Base-by-base conservation (phyloP, 2,329 filamentous ascomycete genomes). In the Coleophoma cylindrospora region DNA sequence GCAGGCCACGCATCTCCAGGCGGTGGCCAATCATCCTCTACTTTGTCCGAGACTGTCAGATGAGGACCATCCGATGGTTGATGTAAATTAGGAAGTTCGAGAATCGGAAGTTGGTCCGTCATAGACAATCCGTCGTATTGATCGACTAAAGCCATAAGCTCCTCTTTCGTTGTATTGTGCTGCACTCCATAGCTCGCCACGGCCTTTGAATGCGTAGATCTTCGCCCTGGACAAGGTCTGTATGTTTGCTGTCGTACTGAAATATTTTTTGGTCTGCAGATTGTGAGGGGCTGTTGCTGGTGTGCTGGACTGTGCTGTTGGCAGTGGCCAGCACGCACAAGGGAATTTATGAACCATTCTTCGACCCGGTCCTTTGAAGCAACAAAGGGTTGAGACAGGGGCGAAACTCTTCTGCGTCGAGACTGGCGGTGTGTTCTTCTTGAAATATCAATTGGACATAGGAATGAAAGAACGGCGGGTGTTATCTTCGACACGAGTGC, bases 121-220 rank as follows among this genome's bases (percentile, higher is more conserved):
- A 77, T 74, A 6, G 70, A 70, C 15, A 68, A 68, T 44, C 71
- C 71, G 40, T 71, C 69, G 40, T 75, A 75, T 17, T 74, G 70
- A 40, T 75, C 73, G 41, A 86, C 73, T 43, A 83, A 67, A 0
- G 68, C 70, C 50, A 83, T 68, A 27, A 84, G 71, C 45, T 80
- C 71, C 21, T 75, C 60, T 58, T 70, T 65, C 5, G 62, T 62
- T n/a, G 48, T 52, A 53, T 59, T 59, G 37, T 51, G 48, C 37
- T 57, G 43, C 7, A 41, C 44, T 11, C 43, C 45, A 27, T 27
- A 10, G 27, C 7, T 27, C 27, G 27, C 27, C 2, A 10, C 6
- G 27, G 27, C 27, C 9, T 27, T 27, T 10, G 9, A 8, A 5
- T 27, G 27, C 7, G 27, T 27, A 27, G 9, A 27, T 27, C 27